Conservation (phyloP, 2,329 filamentous ascomycete genomes). For the Cladosporium sp. region DNA sequence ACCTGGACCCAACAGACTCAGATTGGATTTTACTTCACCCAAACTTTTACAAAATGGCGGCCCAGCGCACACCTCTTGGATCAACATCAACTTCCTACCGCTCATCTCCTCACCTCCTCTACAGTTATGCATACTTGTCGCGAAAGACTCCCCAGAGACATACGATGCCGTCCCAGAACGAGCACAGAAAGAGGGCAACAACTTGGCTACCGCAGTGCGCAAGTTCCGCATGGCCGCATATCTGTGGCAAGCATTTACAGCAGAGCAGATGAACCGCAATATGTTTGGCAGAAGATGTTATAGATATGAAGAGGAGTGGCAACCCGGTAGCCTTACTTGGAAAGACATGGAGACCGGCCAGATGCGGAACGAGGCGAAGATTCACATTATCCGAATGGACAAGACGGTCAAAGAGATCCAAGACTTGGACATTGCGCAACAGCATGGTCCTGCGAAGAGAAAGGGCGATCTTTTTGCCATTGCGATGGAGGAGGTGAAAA, state of each 20-base stretch:
- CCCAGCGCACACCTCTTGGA: conserved; percentile 73
- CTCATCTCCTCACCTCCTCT: conserved; percentile 76
- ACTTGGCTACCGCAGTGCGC: conserved; percentile 72
- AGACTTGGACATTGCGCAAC: conserved; percentile 75
- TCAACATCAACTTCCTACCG: conserved; percentile 84
- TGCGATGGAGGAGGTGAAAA: conserved; percentile 73
- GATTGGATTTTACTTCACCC: conserved; percentile 80
- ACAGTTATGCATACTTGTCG: conserved; percentile 84
- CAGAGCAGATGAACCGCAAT: conserved; percentile 92
- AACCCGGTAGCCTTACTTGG: conserved; percentile 73
- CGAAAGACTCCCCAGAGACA: conserved; percentile 80
- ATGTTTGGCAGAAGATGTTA: conserved; percentile 83
- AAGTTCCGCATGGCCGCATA: conserved; percentile 97
- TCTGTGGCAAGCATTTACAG: conserved; percentile 95
- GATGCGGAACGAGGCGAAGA: conserved; percentile 86
- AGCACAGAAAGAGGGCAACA: conserved; percentile 76
- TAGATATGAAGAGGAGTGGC: conserved; percentile 94
- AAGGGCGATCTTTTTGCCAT: conserved; percentile 75
- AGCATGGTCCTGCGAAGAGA: conserved; percentile 67
- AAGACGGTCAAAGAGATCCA: conserved; percentile 84
- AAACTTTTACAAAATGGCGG: conserved; percentile 72
- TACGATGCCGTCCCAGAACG: conserved; percentile 81
- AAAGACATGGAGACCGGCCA: conserved; percentile 69
- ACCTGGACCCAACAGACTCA: conserved; percentile 83
- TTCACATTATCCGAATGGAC: conserved; percentile 80